Evolutionary conservation across 106 monocot genomes (phyloP).

Genomic region (Dendrobium nobile): DNA sequence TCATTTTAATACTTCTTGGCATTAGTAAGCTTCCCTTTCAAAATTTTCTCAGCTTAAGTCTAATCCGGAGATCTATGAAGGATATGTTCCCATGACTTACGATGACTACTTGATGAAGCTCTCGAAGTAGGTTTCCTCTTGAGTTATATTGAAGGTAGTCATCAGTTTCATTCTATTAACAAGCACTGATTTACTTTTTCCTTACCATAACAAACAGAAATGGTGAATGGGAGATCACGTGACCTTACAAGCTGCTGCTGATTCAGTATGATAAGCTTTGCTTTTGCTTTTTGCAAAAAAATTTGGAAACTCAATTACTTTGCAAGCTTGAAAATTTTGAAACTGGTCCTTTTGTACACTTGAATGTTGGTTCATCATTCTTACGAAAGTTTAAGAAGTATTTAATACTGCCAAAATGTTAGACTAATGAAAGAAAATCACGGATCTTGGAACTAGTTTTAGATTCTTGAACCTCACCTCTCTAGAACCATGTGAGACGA

Average conservation of each 20-base stretch:
- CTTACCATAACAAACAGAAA: slow-evolving; percentile 29
- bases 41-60: slow-evolving; percentile 54
- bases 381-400: not conserved
- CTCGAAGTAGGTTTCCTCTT: slow-evolving; percentile 37
- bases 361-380: not conserved
- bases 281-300: not conserved
- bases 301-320: not conserved
- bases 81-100: slow-evolving; percentile 96
- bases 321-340: not conserved
- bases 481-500: not conserved
- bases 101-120: slow-evolving; percentile 78
- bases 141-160: not conserved
- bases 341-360: not conserved
- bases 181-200: not conserved
- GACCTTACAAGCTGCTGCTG: slow-evolving; percentile 89
- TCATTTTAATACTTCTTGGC: not conserved
- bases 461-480: not conserved
- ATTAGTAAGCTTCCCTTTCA: not conserved
- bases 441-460: not conserved
- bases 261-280: slow-evolving; percentile 35
- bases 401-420: not conserved
- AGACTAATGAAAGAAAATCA: not conserved
- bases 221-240: slow-evolving; percentile 98
- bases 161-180: not conserved
- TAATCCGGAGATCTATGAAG: slow-evolving; percentile 77